Evolutionary conservation across 257 asterid genomes (phyloP), one percentile per base, ranked within the genome.

Genomic region (Jacaranda mimosifolia): DNA sequence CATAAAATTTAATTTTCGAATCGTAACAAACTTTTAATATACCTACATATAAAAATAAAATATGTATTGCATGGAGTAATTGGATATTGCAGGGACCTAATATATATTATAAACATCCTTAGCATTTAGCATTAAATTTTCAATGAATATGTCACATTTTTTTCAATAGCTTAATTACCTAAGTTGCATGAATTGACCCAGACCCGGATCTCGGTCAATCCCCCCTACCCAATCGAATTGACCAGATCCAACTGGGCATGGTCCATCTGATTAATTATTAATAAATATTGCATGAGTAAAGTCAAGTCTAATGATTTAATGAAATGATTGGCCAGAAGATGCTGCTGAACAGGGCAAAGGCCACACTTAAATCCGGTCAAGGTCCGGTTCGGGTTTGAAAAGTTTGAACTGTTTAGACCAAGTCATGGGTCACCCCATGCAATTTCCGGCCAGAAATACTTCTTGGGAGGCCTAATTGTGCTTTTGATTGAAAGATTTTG

Each of bases 241-340:
- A 77, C 82, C 55, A 51, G 70, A 77, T 77, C 80, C 77, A 55
- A 14, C 43, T 35, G 79, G 56, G 17, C 58, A 57, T 26, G 63
- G 40, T 62, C 64, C 77, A 68, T 73, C 56, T 17, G 8, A 18
- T 38, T 40, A 11, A 13, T 38, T 56, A 1, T 38, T 3, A 11
- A 35, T 55, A 4, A 18, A 70, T 32, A 10, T 7, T 49, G 14
- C 12, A 5, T 51, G 63, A 15, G 51, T n/a, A 70, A 70, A 15
- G 62, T 71, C 15, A 43, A 13, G 39, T 7, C 56, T 19, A 35
- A 70, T 15, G 6, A 70, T 3, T 6, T 12, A 49, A 26, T 26
- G 32, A 26, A 26, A 26, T 0, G 32, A 1, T 26, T 26, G 32
- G 32, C 32, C 32, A 26, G 32, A 0, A 2, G 32, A 26, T 26